phyloP scores from a whole-genome alignment of 2,329 filamentous ascomycete genomes.

The Zymoseptoria crescenta region DNA sequence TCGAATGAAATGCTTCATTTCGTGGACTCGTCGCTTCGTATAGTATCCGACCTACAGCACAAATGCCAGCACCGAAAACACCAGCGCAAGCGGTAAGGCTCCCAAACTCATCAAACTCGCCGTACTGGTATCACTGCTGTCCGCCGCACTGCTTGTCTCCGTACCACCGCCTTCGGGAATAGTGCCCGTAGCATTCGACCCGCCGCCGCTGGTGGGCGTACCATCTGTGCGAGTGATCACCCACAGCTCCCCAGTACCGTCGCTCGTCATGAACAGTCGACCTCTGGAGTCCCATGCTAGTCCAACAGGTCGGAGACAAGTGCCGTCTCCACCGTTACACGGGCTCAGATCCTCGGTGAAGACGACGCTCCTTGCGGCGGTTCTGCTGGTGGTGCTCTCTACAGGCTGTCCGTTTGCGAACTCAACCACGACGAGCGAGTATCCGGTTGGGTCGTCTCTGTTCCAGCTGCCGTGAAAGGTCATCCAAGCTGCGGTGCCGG shows the following conservation, averaged over 20 bases:
- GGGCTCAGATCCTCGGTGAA: constrained; percentile 45
- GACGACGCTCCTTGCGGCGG: constrained; percentile 41
- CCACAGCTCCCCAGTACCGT: constrained; percentile 59
- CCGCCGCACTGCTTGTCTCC: background rate
- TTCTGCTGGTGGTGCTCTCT: constrained; percentile 39
- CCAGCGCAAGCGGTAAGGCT: background rate
- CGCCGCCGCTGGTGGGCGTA: constrained; percentile 9
- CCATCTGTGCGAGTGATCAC: constrained; percentile 32
- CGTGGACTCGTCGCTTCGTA: background rate
- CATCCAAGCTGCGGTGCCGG: constrained; percentile 53
- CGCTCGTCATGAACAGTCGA: constrained; percentile 55
- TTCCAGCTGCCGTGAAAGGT: constrained; percentile 66
- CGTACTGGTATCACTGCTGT: background rate
- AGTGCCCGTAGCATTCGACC: constrained; percentile 17
- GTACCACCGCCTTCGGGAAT: constrained; percentile 5
- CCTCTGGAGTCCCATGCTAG: constrained; percentile 45
- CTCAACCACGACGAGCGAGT: constrained; percentile 42
- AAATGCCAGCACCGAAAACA: background rate
- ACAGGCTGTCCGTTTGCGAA: constrained; percentile 42
- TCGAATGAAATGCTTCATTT: background rate
- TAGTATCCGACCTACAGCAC: background rate
- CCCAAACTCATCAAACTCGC: background rate
- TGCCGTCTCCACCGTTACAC: constrained; percentile 41
- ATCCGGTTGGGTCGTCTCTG: constrained; percentile 41
- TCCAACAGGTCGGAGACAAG: constrained; percentile 57